These are phyloP conservation scores for Colletotrichum lentis DNA, from an alignment of 2,329 filamentous ascomycete genomes.

Conservation along the genomic window DNA sequence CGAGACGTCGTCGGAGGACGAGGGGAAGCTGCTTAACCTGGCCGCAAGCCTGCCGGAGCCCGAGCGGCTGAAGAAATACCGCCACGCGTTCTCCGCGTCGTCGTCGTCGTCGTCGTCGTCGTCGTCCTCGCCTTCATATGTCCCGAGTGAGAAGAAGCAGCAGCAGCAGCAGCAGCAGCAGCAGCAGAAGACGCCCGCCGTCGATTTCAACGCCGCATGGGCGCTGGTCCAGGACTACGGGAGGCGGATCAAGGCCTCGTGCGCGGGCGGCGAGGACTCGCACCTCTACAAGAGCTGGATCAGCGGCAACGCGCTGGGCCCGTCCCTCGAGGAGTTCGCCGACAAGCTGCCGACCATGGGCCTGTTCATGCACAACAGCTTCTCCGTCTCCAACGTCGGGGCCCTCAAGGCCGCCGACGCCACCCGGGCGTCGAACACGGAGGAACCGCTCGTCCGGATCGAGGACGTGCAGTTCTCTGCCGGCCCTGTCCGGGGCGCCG, in stretches of 20 bases:
- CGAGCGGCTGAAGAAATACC: conserved; percentile 22
- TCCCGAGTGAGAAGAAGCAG: background rate
- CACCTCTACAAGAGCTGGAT: conserved; percentile 31
- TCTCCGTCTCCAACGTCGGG: conserved; percentile 37
- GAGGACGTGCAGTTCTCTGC: conserved; percentile 38
- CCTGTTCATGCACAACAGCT: conserved; percentile 23
- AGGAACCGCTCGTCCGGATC: conserved; percentile 24
- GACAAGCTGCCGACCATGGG: conserved; percentile 29
- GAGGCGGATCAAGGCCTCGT: conserved; percentile 10
- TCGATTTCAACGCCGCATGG: conserved; percentile 21
- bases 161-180: background rate
- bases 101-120: background rate
- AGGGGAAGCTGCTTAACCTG: conserved; percentile 27
- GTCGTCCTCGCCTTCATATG: no score
- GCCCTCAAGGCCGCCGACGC: conserved; percentile 12
- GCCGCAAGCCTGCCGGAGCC: conserved; percentile 24
- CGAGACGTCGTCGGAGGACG: background rate
- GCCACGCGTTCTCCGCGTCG: background rate
- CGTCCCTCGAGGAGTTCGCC: conserved; percentile 39
- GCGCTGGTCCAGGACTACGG: conserved; percentile 24
- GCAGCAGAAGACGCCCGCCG: background rate
- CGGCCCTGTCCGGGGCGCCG: conserved; percentile 16
- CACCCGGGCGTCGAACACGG: background rate
- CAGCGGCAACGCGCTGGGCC: conserved; percentile 40
- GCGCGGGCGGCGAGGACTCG: conserved; percentile 19